phyloP scores from a whole-genome alignment of 163 green algal species.

The Prototheca wickerhamii region DNA sequence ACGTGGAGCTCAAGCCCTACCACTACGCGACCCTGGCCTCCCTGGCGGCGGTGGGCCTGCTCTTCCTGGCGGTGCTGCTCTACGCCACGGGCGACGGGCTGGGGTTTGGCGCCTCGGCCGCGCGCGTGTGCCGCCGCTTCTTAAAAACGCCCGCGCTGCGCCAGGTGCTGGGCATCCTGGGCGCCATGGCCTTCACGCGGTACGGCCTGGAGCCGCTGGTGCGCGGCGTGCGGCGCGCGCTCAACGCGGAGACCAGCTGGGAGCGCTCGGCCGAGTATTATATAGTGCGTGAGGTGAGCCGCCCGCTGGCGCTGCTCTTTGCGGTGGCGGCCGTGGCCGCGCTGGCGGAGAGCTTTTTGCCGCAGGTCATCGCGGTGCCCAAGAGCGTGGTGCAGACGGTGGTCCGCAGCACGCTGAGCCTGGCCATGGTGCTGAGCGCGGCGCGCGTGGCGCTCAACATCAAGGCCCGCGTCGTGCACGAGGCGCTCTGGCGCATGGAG shows the following conservation, averaged over 20 bases:
- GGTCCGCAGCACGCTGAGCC: slow-evolving; percentile 70
- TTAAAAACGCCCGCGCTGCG: slow-evolving; percentile 58
- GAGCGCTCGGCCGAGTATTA: slow-evolving; percentile 59
- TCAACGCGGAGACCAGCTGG: slow-evolving; percentile 32
- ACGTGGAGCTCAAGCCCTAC: slow-evolving; percentile 9
- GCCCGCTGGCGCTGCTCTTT: slow-evolving; percentile 80
- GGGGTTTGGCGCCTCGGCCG: slow-evolving; percentile 45
- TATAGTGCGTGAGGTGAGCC: slow-evolving; percentile 74
- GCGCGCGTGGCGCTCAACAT: slow-evolving; percentile 79
- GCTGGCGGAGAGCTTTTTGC: slow-evolving; percentile 76
- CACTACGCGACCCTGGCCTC: slow-evolving; percentile 38
- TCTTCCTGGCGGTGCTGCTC: slow-evolving; percentile 56
- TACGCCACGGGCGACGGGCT: slow-evolving; percentile 67
- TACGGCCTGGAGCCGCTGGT: slow-evolving; percentile 44
- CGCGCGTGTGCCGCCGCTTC: slow-evolving; percentile 41
- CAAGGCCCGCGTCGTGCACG: slow-evolving; percentile 54
- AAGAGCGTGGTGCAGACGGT: slow-evolving; percentile 62
- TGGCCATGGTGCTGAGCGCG: slow-evolving; percentile 74
- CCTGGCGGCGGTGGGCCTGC: slow-evolving; percentile 34
- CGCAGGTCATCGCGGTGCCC: slow-evolving; percentile 69
- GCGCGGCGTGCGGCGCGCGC: slow-evolving; percentile 30
- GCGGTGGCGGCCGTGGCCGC: slow-evolving; percentile 76
- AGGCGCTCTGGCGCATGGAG: slow-evolving; percentile 71
- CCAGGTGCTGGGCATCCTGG: slow-evolving; percentile 46
- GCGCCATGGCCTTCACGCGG: slow-evolving; percentile 46